Base-by-base conservation (phyloP, 768 basidiomycete genomes). In the Pleurotus pulmonarius region DNA sequence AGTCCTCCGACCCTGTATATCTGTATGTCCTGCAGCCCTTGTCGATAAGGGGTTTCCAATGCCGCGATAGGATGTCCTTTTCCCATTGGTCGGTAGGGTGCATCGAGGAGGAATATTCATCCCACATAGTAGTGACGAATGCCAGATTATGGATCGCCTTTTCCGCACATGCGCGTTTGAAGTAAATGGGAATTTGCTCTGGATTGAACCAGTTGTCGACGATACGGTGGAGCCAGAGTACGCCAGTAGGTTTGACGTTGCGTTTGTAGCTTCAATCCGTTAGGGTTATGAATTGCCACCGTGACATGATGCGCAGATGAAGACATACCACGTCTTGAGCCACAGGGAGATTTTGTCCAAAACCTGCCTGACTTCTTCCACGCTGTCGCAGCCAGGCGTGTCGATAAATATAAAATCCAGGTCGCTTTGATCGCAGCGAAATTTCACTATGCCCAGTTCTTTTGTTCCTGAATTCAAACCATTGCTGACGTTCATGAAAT, bases 351-450 rank as follows among this genome's bases (percentile, higher is more conserved):
- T 24, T 24, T 41, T 40, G 5, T 53, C 51, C 2, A 53, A 20
- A 9, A 53, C 51, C 12, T 20, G 37, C 12, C 51, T 34, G 37
- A 53, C 51, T 13, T 43, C 51, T 25, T 53, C 51, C 15, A 53
- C 51, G 9, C 51, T 37, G 24, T 53, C 51, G 39, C 51, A 53
- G 15, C 51, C 51, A 8, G 51, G 51, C n/a, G 51, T 53, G 22
- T 53, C 51, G 34, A 53, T 53, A 39, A 53, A 53, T 16, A 53
- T 53, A 39, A 53, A 40, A 41, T 53, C 51, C 37, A 53, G 51
- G 39, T 53, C 51, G 51, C 51, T 53, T 20, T n/a, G 51, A 11
- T 53, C 51, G 41, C 51, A 53, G 13, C 26, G 51, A 24, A 38
- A 53, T n/a, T 53, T 53, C 38, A 53, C 51, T 37, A 53, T 53